Conservation (phyloP, 108 stramenopile species). For the Asterionellopsis glacialis region DNA sequence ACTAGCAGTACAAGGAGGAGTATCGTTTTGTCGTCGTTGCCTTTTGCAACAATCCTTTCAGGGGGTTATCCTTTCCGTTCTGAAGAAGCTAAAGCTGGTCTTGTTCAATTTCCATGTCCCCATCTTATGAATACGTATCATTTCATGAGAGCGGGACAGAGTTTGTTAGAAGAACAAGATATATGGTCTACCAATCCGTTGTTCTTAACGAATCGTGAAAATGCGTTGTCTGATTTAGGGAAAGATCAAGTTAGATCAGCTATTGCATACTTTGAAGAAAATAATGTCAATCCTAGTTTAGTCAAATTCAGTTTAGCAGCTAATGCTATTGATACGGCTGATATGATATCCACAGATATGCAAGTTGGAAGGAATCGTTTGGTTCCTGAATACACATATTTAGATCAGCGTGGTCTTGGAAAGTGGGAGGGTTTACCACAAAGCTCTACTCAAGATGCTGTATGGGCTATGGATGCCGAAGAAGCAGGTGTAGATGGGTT, state of each 20-base stretch:
- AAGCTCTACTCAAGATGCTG: conserved; percentile 40
- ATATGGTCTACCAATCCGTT: conserved; percentile 74
- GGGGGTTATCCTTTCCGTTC: too few relatives aligned
- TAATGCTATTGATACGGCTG: conserved; percentile 50
- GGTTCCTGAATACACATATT: conserved; percentile 76
- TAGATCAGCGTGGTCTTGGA: conserved; percentile 76
- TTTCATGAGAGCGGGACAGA: conserved; percentile 53
- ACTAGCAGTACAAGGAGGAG: too few relatives aligned
- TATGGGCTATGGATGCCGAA: conserved; percentile 64
- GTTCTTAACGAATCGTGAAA: conserved; percentile 72
- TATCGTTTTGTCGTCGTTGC: too few relatives aligned
- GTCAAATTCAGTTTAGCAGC: conserved; percentile 66
- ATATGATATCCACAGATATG: conserved; percentile 47
- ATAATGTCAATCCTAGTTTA: conserved; percentile 42
- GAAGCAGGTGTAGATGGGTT: conserved; percentile 57
- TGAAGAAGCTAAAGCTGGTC: conserved; percentile 2
- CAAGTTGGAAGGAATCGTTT: conserved; percentile 64
- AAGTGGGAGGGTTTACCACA: conserved; percentile 52
- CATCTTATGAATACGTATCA: conserved; percentile 62
- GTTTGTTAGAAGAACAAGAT: conserved; percentile 62
- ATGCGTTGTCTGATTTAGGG: conserved; percentile 47
- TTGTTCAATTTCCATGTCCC: conserved; percentile 49
- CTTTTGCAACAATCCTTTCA: too few relatives aligned
- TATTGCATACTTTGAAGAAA: conserved; percentile 9
- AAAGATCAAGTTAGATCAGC: conserved; percentile 41